A percentile compares a stretch with the other conserved stretches of the same genome.
Evolutionary conservation across 129 eudicot species (phyloP).

Genomic region (Lactuca sativa): DNA sequence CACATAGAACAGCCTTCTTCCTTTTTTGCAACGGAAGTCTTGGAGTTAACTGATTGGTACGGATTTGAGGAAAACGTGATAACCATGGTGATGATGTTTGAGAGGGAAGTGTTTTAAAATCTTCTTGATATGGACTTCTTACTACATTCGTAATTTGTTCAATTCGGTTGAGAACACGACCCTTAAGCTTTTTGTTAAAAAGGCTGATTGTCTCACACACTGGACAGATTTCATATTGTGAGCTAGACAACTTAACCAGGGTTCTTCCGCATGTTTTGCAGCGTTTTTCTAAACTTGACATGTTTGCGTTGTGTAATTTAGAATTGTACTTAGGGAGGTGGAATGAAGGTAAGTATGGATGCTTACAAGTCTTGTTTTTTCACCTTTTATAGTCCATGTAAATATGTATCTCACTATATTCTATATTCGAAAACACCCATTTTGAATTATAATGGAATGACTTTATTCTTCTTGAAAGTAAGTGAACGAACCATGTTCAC

Average conservation of each 20-base stretch:
- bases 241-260: conserved; percentile 32
- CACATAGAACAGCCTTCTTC: conserved; percentile 69
- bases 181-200: conserved; percentile 29
- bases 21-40: conserved; percentile 30
- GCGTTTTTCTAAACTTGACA: conserved; percentile 28
- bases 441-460: conserved; percentile 1
- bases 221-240: conserved; percentile 44
- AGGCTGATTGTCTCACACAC: conserved; percentile 28
- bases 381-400: conserved; percentile 20
- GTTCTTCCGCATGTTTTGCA: conserved; percentile 50
- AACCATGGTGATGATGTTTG: conserved; percentile 14
- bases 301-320: background rate
- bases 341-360: conserved; percentile 8
- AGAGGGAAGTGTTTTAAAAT: conserved; percentile 16
- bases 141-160: conserved; percentile 20
- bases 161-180: conserved; percentile 18
- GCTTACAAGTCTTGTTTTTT: conserved; percentile 15
- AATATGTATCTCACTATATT: background rate
- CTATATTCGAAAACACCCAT: background rate
- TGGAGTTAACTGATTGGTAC: conserved; percentile 11
- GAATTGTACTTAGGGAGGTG: conserved; percentile 2
- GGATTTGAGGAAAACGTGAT: conserved; percentile 19
- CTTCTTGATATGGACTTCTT: conserved; percentile 18
- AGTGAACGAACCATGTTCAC: conserved; percentile 26
- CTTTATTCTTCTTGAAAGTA: conserved; percentile 11